Evolutionary conservation across 176 grass and related monocot species (phyloP), one percentile per base, ranked within the genome.

Genomic region (Rhynchospora pubera): DNA sequence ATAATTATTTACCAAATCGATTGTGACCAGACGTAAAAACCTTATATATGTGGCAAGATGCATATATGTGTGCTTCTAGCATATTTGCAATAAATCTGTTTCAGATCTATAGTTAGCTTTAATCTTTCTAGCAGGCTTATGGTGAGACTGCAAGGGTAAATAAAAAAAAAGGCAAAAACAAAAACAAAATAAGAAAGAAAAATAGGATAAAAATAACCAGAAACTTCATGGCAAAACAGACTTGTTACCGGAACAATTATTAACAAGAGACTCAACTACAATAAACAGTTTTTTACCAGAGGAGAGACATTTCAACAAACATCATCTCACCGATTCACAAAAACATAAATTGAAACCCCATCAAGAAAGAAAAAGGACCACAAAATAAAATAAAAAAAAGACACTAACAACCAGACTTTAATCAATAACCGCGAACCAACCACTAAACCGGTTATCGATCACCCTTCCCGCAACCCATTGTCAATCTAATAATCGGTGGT

Each of bases 401-500:
- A 77, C 72, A 56, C 50, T 77, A 77, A 77, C 55, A 80, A 80
- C 78, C 55, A 24, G 59, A 63, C 57, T 39, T 10, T 1, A 9
- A 80, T 63, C 32, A 13, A 67, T 65, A 53, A 82, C 58, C 42
- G 85, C 63, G 56, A 47, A 10, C 80, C 60, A 5, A 13, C 13
- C 12, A 16, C 47, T 30, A 76, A 55, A 55, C 2, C 22, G 71
- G 47, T 76, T 53, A 55, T 66, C 58, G 11, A 53, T 13, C 53
- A 62, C 52, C 82, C 67, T 39, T 2, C 66, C 57, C 55, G 7
- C 30, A 75, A 57, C 15, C 45, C 39, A 8, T 34, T 51, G 9
- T 11, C 51, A 6, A 10, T 85, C 87, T 84, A 99, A 85, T 93
- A 95, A 18, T 93, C 90, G 52, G 89, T 74, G 86, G 74, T 44